phyloP scores from a whole-genome alignment of 2,329 filamentous ascomycete species.

The Aphanocladium album region DNA sequence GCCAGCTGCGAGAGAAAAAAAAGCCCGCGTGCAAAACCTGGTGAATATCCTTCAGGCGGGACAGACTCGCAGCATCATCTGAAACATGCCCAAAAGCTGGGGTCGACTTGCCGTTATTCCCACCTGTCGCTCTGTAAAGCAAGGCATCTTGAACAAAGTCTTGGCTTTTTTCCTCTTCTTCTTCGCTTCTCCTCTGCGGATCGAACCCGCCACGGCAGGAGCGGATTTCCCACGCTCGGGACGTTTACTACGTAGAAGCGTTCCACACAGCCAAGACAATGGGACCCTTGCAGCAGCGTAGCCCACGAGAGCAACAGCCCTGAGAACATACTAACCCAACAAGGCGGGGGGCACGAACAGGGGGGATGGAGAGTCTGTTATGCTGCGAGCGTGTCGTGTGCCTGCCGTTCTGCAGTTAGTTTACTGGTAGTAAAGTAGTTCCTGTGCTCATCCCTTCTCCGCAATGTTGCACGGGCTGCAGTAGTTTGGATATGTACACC shows the following conservation, averaged over 20 bases:
- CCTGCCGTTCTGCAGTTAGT: not conserved
- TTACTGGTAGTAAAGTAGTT: too few relatives aligned
- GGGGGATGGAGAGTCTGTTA: not conserved
- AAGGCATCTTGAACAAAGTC: too few relatives aligned
- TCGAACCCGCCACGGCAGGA: not conserved
- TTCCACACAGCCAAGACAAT: not conserved
- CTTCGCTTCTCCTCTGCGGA: not conserved
- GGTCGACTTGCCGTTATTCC: too few relatives aligned
- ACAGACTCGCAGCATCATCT: not conserved
- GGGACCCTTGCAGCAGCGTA: not conserved
- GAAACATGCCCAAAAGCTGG: not conserved
- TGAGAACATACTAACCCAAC: not conserved
- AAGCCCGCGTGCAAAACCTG: not conserved
- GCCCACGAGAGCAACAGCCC: not conserved
- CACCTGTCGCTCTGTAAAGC: too few relatives aligned
- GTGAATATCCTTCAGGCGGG: not conserved
- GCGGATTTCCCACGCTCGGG: not conserved
- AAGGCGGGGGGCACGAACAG: not conserved
- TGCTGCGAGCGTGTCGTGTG: not conserved
- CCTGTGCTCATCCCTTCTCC: constrained; percentile 5
- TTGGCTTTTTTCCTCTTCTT: not conserved
- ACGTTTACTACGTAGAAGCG: constrained; percentile 5
- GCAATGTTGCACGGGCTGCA: not conserved
- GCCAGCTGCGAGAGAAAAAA: not conserved
- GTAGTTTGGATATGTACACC: not conserved